Base-by-base conservation (phyloP, 106 monocot species). In the Allium sativum region DNA sequence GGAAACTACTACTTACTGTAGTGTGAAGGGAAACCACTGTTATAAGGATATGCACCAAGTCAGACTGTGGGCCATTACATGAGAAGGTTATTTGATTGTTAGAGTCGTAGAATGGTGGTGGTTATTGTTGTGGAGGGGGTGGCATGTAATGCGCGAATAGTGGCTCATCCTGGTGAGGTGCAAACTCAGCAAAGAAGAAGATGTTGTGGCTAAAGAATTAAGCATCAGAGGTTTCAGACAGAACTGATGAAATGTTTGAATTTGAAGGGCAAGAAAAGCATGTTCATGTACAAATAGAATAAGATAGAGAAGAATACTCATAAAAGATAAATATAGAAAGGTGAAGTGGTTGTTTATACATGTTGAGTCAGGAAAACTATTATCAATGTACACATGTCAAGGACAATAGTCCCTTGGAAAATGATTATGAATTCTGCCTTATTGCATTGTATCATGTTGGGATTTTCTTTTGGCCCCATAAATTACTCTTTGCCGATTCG, bases 21-120 rank as follows among this genome's bases (percentile, higher is more conserved):
- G 57, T 81, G 73, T 11, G 84, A 77, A 44, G 77, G 84, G 10
- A 81, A 80, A 12, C 84, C 87, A 11, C 75, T 61, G 12, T 72
- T 61, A 40, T 79, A 74, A 10, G 65, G 42, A 58, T 85, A 93
- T 31, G 31, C 31, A 31, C 66, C 18, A 18, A 11, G 48, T 93
- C 80, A 16, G 81, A 46, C 1, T 45, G 48, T 48, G 48, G 47
- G 0, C 70, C 68, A 65, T 79, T 84, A 40, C 75, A 70, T 18
- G 80, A 19, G 55, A 66, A 66, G 4, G 76, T 62, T 6, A 70
- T 19, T 82, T 6, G 68, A 81, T 60, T 65, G 19, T 7, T 65
- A 65, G 20, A 51, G 45, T 21, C 52, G 64, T 46, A 52, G 52
- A 80, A 61, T 21, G 81, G 75, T 62, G 62, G 64, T 52, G 42